Base-by-base conservation (phyloP, 345 rosid genomes). In the Balakata baccata region DNA sequence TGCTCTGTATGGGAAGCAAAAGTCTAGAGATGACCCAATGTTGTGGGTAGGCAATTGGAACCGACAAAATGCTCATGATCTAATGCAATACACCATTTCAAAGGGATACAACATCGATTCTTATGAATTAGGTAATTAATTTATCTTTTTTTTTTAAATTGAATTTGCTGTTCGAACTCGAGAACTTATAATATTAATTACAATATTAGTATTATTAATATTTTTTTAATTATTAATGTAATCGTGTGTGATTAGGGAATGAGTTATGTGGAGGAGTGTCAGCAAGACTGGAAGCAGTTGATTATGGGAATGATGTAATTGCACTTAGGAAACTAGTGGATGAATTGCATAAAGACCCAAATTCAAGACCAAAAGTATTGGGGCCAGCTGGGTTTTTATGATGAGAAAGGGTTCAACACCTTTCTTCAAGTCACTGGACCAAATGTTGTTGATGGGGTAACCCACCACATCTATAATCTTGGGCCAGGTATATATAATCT, bases 381-480 rank as follows among this genome's bases (percentile, higher is more conserved):
- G 92, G 87, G 18, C 91, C 92, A 0, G 88, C 77, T 29, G 89
- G 95, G 1, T 88, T 86, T 86, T 57, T 90, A 74, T 3, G 91
- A 90, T n/a, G 57, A 79, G 54, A 34, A 82, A 75, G 88, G 92
- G 95, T 88, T 87, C 53, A 41, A 54, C 1, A 79, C 74, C 29
- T 82, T 83, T 49, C 78, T 88, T 10, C 43, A 76, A 69, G 70
- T 17, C 39, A 64, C 87, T 3, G 92, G 91, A 16, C 82, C 74
- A 10, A 73, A 86, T 29, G 85, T 81, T 47, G 80, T 87, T 3
- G 88, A 84, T 74, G 89, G 84, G 57, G 50, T 81, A 9, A 85
- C 89, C 25, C 92, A 88, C 73, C 96, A 90, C 73, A 84, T 85
- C 29, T 90, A 90, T 74, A 87, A 90, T 41, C 85, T 90, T 11